Evolutionary conservation across 2,329 filamentous ascomycete species (phyloP).

Genomic region (Cytospora leucostoma): DNA sequence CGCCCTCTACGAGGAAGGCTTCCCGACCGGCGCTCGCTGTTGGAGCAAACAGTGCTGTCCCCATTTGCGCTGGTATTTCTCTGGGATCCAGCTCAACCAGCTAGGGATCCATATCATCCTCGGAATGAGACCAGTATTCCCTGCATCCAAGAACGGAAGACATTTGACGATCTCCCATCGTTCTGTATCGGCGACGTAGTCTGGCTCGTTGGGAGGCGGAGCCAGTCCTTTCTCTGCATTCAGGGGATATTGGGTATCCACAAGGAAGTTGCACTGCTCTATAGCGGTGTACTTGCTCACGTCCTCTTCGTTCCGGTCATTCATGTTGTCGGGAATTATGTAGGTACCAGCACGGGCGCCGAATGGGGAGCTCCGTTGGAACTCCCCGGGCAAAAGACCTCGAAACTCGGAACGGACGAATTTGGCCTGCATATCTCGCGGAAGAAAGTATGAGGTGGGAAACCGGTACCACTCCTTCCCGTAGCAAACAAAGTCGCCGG

Average conservation of each 20-base stretch:
- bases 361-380: constrained; percentile 70
- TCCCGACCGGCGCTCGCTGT: constrained; percentile 38
- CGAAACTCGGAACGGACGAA: constrained; percentile 90
- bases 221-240: constrained; percentile 39
- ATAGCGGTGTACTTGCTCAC: constrained; percentile 81
- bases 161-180: constrained; percentile 80
- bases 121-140: constrained; percentile 70
- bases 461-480: constrained; percentile 99
- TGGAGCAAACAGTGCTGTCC: constrained; percentile 83
- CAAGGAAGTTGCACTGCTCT: constrained; percentile 74
- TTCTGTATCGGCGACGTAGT: constrained; percentile 72
- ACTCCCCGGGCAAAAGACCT: constrained; percentile 87
- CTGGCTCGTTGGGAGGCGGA: constrained; percentile 71
- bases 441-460: constrained; percentile 88
- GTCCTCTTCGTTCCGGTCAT: constrained; percentile 88
- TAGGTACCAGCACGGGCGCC: constrained; percentile 83
- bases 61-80: constrained; percentile 73
- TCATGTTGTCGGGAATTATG: constrained; percentile 80
- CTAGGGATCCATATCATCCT: constrained; percentile 83
- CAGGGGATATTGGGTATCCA: constrained; percentile 80
- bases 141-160: constrained; percentile 77
- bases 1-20: not conserved
- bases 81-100: constrained; percentile 63
- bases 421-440: constrained; percentile 78
- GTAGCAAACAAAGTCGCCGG: constrained; percentile 76